Evolutionary conservation across 2,329 filamentous ascomycete species (phyloP).

Genomic region (Alternaria conjuncta): DNA sequence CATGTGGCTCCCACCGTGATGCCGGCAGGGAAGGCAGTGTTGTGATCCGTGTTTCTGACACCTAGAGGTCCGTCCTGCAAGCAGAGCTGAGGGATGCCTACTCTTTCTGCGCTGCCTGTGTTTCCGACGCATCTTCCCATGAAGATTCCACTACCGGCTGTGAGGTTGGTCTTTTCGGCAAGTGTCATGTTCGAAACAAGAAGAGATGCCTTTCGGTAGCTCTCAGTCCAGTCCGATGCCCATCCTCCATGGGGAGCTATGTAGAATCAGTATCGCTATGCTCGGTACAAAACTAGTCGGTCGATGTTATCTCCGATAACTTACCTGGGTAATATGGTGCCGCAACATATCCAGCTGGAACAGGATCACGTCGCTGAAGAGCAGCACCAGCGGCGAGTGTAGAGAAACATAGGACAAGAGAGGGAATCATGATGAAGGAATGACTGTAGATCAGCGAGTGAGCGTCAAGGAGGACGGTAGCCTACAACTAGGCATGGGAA

Average conservation of each 20-base stretch:
- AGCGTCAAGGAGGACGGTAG: constrained; percentile 5
- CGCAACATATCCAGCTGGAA: constrained; percentile 45
- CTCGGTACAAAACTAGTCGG: neutral
- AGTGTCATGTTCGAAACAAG: constrained; percentile 78
- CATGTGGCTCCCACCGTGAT: constrained; percentile 78
- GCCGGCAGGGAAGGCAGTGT: constrained; percentile 79
- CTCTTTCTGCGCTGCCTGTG: constrained; percentile 71
- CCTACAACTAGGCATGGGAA: neutral
- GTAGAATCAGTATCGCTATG: neutral
- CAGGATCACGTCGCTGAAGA: constrained; percentile 39
- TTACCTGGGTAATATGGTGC: constrained; percentile 69
- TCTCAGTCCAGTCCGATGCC: constrained; percentile 69
- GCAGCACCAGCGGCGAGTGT: constrained; percentile 30
- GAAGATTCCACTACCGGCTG: constrained; percentile 71
- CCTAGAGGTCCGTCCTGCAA: constrained; percentile 73
- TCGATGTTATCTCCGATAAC: neutral
- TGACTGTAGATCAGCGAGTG: constrained; percentile 6
- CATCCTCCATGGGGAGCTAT: constrained; percentile 72
- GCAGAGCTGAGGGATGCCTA: constrained; percentile 72
- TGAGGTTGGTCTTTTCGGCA: constrained; percentile 81
- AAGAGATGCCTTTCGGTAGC: constrained; percentile 71
- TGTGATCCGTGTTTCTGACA: constrained; percentile 74
- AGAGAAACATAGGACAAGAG: constrained; percentile 29
- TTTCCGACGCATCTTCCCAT: constrained; percentile 80
- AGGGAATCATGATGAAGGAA: constrained; percentile 27